Conservation (phyloP, 2,329 filamentous ascomycete species). For the Colletotrichum navitas region DNA sequence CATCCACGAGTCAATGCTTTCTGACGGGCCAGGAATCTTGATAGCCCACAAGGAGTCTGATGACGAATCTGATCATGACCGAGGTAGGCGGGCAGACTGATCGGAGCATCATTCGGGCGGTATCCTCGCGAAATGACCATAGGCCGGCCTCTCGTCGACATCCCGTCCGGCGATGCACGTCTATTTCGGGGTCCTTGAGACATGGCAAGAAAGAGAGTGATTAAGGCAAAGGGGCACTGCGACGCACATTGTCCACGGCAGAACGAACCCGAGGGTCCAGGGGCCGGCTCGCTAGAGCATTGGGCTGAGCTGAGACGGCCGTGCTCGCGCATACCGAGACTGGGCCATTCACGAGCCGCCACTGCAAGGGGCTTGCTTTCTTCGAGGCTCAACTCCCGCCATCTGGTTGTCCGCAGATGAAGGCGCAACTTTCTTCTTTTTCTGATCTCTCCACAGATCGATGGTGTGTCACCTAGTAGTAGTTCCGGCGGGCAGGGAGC, state of each 20-base stretch:
- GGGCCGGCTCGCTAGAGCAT: slow-evolving; percentile 23
- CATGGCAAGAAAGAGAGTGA: slow-evolving; percentile 28
- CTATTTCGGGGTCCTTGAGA: slow-evolving; percentile 29
- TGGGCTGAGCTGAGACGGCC: slow-evolving; percentile 20
- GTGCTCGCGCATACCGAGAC: slow-evolving; percentile 30
- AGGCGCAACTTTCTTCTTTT: slow-evolving; percentile 35
- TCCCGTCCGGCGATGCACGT: slow-evolving; percentile 13
- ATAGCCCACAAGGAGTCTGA: background rate
- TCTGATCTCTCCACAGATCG: slow-evolving; percentile 39
- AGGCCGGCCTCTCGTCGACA: background rate
- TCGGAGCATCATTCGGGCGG: slow-evolving; percentile 19
- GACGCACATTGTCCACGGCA: background rate
- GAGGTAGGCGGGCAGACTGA: slow-evolving; percentile 1
- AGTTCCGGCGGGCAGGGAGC: slow-evolving; percentile 36
- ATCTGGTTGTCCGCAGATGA: slow-evolving; percentile 23
- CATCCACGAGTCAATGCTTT: slow-evolving; percentile 13
- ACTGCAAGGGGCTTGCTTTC: slow-evolving; percentile 33
- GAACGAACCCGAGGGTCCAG: slow-evolving; percentile 20
- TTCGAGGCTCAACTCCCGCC: slow-evolving; percentile 19
- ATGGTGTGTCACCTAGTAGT: slow-evolving; percentile 32
- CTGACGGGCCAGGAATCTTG: slow-evolving; percentile 4
- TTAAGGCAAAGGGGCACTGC: slow-evolving; percentile 18
- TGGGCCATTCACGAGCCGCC: slow-evolving; percentile 20
- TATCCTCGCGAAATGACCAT: background rate
- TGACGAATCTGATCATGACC: slow-evolving; percentile 14